phyloP scores from a whole-genome alignment of 257 asterid genomes.

The Handroanthus guayacan region DNA sequence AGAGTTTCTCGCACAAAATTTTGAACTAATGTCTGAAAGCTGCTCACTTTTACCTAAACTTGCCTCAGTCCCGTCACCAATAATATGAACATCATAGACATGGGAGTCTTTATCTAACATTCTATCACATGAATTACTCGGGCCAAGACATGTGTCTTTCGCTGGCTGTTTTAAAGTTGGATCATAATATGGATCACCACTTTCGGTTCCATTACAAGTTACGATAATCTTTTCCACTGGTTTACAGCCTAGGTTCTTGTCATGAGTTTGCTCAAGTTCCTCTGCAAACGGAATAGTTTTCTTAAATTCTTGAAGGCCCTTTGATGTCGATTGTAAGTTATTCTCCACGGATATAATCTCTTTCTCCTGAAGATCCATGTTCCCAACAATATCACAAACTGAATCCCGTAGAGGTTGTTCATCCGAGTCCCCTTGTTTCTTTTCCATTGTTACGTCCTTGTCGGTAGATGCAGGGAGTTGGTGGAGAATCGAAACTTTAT shows the following conservation, averaged over 20 bases:
- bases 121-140: constrained; percentile 14
- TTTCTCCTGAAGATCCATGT: constrained; percentile 53
- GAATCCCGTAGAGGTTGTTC: constrained; percentile 25
- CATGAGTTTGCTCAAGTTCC: constrained; percentile 38
- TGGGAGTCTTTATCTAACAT: constrained; percentile 34
- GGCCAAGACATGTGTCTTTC: constrained; percentile 30
- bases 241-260: constrained; percentile 30
- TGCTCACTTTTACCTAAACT: constrained; percentile 23
- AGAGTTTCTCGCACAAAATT: constrained; percentile 28
- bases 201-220: constrained; percentile 41
- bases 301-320: constrained; percentile 35
- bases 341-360: constrained; percentile 52
- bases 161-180: constrained; percentile 34
- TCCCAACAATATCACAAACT: constrained; percentile 25
- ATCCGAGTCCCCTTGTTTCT: constrained; percentile 29
- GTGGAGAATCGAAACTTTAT: constrained; percentile 51
- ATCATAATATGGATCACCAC: constrained; percentile 22
- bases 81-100: constrained; percentile 50
- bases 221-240: constrained; percentile 36
- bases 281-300: constrained; percentile 31
- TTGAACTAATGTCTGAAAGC: constrained; percentile 15
- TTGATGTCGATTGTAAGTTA: constrained; percentile 36
- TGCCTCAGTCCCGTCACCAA: constrained; percentile 39
- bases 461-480: constrained; percentile 51
- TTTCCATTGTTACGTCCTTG: constrained; percentile 42